Conservation (phyloP, 2,329 filamentous ascomycete genomes). For the Corniculantispora saksenae region DNA sequence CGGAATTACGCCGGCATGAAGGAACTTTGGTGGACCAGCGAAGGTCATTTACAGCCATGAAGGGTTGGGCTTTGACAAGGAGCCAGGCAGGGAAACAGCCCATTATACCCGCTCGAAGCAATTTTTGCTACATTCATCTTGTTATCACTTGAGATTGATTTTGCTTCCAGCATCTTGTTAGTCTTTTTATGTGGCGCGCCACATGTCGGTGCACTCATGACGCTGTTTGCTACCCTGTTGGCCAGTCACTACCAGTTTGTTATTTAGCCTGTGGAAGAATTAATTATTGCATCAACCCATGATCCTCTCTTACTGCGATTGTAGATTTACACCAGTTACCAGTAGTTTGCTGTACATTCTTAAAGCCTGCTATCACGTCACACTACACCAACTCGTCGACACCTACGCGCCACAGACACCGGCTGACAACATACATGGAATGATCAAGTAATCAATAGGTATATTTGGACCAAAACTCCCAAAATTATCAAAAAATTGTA, state of each 20-base stretch:
- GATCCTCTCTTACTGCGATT: not conserved
- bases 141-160: slow-evolving; percentile 15
- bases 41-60: not conserved
- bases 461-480: not conserved
- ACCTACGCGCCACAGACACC: no score
- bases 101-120: slow-evolving; percentile 18
- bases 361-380: no score
- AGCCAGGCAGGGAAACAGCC: not conserved
- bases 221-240: slow-evolving; percentile 4
- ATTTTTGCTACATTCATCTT: slow-evolving; percentile 14
- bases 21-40: not conserved
- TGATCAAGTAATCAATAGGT: not conserved
- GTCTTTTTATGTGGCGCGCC: not conserved
- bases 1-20: slow-evolving; percentile 32
- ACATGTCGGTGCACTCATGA: slow-evolving; percentile 1
- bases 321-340: no score
- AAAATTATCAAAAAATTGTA: not conserved
- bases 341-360: no score
- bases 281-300: not conserved
- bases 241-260: not conserved
- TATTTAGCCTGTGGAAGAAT: slow-evolving; percentile 3
- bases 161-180: slow-evolving; percentile 15
- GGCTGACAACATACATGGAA: no score
- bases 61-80: not conserved
- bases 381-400: no score